Evolutionary conservation across 345 rosid genomes (phyloP), one percentile per base, ranked within the genome.

Genomic region (Geranium rotundifolium): DNA sequence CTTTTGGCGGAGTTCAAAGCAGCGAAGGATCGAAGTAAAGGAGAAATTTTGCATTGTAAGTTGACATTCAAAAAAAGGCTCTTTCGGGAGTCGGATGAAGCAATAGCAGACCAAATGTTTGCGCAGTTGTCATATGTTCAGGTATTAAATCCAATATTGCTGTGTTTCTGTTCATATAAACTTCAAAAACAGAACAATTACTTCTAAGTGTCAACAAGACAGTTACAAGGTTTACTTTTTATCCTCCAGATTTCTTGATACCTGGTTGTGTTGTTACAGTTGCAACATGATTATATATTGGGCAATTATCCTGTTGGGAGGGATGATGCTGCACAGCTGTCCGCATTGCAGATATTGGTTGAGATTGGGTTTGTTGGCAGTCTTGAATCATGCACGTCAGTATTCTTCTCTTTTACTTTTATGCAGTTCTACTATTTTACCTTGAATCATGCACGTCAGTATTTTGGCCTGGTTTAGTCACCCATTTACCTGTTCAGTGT

Each of bases 241-340:
- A 46, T 9, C 16, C 3, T 46, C 16, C 52, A 46, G 52, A 46
- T 46, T 46, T 0, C 0, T 9, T 79, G 49, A 75, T 66, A 61
- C 66, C 60, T 19, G 58, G 20, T 46, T 68, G 56, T 71, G 59
- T 78, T 68, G 58, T 56, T 69, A 72, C 83, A 93, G 99, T 76
- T 93, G 77, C 99, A 93, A 78, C 99, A 93, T 81, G 99, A 93
- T 74, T 93, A 93, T 71, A 77, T 90, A 63, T 73, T 83, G 78
- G 99, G 99, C 67, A 90, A 90, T 77, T 93, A 90, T 82, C 99
- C 99, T 56, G 96, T 93, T 70, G 99, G 97, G 69, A 86, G 97
- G 78, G 99, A 93, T 75, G 97, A 86, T 83, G 97, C 97, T 75
- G 97, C 96, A 4, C 97, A 90, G 72, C 75, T 93, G 67, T 93